Evolutionary conservation across 2,329 filamentous ascomycete species (phyloP), one percentile per base, ranked within the genome.

Genomic region (Westerdykella sp.): DNA sequence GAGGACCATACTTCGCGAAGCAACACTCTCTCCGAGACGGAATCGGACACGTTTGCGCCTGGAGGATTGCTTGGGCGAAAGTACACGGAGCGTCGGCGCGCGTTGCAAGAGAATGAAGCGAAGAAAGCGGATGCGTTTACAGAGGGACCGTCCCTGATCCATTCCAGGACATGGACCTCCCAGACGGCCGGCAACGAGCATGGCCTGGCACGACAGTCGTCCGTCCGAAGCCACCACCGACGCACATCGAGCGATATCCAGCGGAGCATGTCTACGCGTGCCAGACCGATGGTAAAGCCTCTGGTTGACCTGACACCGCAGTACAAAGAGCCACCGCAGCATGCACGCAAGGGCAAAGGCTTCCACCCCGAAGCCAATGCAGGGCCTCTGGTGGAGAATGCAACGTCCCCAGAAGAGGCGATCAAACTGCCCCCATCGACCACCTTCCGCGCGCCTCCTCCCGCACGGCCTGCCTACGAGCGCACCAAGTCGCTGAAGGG

Each of bases 231-330:
- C 15, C 56, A 62, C 35, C 57, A 60, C 46, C 43, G 51, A 34
- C 56, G 57, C 14, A 55, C 55, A 2, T 67, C 68, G 18, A 57
- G 63, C 32, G 65, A 69, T 43, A 58, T 75, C 4, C 64, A 66
- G 34, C 69, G 73, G 39, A 69, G 70, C n/a, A 65, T 62, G n/a
- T 77, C 76, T 2, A 66, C 58, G 38, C 62, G 64, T 6, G 59
- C 65, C 18, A 69, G 64, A 54, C 73, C 73, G 2, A 21, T 21
- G 4, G 18, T 6, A 10, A 80, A 80, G 48, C 84, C 85, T 1
- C 72, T 89, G 5, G 67, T 89, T 23, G 84, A 86, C 55, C 73
- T 88, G 34, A 81, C 80, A 0, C 80, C 81, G 0, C 71, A 73
- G 39, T 84, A 83, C 56, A 73, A 76, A 39, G 81, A 85, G 48